Evolutionary conservation across 2,329 filamentous ascomycete genomes (phyloP).

Genomic region (Lithohypha guttulata): DNA sequence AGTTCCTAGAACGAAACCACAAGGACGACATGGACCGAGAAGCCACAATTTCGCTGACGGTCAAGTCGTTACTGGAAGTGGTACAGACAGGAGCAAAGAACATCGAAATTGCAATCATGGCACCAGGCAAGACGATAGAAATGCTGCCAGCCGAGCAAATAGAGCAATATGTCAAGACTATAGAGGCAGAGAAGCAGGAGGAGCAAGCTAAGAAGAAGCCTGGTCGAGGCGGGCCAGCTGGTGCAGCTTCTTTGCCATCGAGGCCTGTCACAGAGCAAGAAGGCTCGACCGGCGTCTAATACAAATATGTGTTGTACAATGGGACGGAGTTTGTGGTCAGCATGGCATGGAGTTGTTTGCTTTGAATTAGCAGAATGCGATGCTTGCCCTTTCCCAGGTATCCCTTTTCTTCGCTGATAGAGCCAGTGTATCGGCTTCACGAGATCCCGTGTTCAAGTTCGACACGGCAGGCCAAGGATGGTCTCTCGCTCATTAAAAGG

Average conservation of each 20-base stretch:
- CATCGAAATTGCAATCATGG: constrained; percentile 98
- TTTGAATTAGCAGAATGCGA: too few relatives aligned
- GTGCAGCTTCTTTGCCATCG: constrained; percentile 60
- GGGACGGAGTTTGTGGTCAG: too few relatives aligned
- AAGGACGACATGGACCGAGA: constrained; percentile 96
- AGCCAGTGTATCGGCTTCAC: too few relatives aligned
- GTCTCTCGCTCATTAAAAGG: too few relatives aligned
- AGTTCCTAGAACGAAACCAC: constrained; percentile 98
- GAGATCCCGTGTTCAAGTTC: too few relatives aligned
- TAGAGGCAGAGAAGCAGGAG: constrained; percentile 98
- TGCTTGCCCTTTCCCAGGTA: too few relatives aligned
- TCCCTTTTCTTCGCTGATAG: too few relatives aligned
- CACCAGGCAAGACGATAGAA: constrained; percentile 79
- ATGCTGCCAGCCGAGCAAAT: constrained; percentile 94
- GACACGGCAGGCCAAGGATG: too few relatives aligned
- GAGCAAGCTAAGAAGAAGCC: constrained; percentile 97
- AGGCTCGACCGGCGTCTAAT: constrained; percentile 13
- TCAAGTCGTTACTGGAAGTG: constrained; percentile 96
- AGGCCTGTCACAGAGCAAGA: constrained; percentile 37
- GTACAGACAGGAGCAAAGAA: constrained; percentile 99
- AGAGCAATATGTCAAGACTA: constrained; percentile 94
- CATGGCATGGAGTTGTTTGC: too few relatives aligned
- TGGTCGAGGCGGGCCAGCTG: constrained; percentile 44
- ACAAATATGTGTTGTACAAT: too few relatives aligned
- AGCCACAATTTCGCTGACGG: constrained; percentile 88